phyloP scores from a whole-genome alignment of 768 basidiomycete genomes.

The Rhodosporidiobolus odoratus region DNA sequence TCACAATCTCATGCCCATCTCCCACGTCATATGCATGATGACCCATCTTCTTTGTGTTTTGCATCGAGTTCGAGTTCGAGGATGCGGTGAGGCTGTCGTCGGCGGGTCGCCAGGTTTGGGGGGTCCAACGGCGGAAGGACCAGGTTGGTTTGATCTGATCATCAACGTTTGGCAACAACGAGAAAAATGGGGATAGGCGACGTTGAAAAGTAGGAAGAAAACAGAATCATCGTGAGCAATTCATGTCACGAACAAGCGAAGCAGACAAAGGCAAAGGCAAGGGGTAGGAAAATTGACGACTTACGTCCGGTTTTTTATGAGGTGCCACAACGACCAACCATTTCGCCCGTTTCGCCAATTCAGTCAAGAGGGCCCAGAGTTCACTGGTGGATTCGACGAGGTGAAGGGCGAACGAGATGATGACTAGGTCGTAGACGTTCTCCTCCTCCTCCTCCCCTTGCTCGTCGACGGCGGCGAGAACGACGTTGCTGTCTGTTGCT shows the following conservation, averaged over 20 bases:
- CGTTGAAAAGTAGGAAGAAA: too few relatives aligned
- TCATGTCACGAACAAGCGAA: background rate
- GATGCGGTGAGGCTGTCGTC: background rate
- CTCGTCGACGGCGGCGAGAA: too few relatives aligned
- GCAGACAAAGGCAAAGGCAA: conserved; percentile 1
- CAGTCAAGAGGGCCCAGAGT: conserved; percentile 61
- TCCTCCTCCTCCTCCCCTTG: background rate
- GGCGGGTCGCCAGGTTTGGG: conserved; percentile 5
- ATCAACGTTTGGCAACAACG: too few relatives aligned
- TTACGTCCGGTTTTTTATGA: conserved; percentile 70
- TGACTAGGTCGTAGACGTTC: conserved; percentile 56
- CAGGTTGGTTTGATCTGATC: conserved; percentile 60
- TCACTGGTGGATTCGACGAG: conserved; percentile 60
- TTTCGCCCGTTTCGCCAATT: conserved; percentile 57
- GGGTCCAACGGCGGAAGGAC: conserved; percentile 64
- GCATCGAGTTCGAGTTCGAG: too few relatives aligned
- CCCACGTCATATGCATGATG: conserved; percentile 7
- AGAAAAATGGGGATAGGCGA: too few relatives aligned
- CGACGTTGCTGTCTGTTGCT: background rate
- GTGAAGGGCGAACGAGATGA: conserved; percentile 72
- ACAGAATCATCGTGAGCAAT: too few relatives aligned
- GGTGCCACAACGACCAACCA: conserved; percentile 69
- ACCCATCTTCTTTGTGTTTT: conserved; percentile 10
- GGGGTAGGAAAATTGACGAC: conserved; percentile 9
- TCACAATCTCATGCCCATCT: conserved; percentile 39